Evolutionary conservation across 2,329 filamentous ascomycete genomes (phyloP).

Genomic region (Trichoderma sp.): DNA sequence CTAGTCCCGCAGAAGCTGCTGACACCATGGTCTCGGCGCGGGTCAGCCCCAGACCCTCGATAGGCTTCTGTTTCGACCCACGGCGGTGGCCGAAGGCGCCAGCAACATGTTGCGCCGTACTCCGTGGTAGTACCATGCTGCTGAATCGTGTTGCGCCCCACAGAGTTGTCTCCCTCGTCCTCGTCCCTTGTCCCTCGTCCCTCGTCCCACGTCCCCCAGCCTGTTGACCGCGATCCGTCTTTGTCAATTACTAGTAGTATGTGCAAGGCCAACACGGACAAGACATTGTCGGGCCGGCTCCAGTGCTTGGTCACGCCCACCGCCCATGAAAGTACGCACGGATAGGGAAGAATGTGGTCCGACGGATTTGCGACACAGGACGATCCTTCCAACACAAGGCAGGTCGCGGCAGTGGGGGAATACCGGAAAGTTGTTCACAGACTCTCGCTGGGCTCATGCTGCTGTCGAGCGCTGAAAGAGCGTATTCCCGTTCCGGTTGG

Average conservation of each 20-base stretch:
- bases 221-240: not conserved
- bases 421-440: not conserved
- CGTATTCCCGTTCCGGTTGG: not conserved
- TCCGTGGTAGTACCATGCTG: slow-evolving; percentile 10
- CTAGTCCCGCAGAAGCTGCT: slow-evolving; percentile 19
- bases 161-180: slow-evolving; percentile 11
- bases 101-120: slow-evolving; percentile 16
- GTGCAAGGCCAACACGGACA: not conserved
- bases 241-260: not conserved
- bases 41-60: slow-evolving; percentile 20
- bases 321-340: slow-evolving; percentile 1
- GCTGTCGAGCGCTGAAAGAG: not conserved
- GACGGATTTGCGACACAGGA: not conserved
- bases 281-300: slow-evolving; percentile 16
- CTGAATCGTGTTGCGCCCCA: slow-evolving; percentile 19
- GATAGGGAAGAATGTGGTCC: slow-evolving; percentile 1
- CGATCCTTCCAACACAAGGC: slow-evolving; percentile 4
- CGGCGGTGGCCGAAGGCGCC: slow-evolving; percentile 20
- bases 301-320: slow-evolving; percentile 9
- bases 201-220: slow-evolving; percentile 7
- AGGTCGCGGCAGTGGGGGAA: not conserved
- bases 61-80: slow-evolving; percentile 8
- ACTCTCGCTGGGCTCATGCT: not conserved
- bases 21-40: slow-evolving; percentile 14
- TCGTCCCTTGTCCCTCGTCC: too few species aligned